Base-by-base conservation (phyloP, 1,284 basidiomycete genomes). In the Apiotrichum siamense region DNA sequence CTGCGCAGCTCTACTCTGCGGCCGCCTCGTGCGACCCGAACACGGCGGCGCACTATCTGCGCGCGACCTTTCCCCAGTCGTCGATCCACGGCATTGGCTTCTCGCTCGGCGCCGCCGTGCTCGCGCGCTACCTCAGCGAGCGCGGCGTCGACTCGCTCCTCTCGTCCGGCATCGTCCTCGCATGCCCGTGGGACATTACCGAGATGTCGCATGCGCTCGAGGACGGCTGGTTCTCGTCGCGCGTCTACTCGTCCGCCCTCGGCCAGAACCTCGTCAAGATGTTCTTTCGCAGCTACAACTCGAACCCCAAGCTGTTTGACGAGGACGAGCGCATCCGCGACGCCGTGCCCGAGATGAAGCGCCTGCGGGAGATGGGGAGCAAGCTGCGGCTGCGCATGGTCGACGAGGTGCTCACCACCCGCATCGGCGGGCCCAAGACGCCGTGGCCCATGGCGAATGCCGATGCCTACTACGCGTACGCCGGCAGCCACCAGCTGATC, bases 101-200 rank as follows among this genome's bases (percentile, higher is more conserved):
- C 76, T 96, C 90, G 3, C 81, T 99, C 41, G 96, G 94, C 45
- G 89, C 92, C 33, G 89, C 90, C 64, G 85, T 97, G 37, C 75
- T 98, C 57, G 86, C 88, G n/a, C 82, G 89, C 57, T 97, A 96
- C 72, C 76, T 94, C 44, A 91, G 88, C 7, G 85, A 96, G 72
- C 86, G 93, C 66, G 87, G 87, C 10, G 78, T 80, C n/a, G 65
- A 77, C 10, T 86, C 84, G 54, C 82, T 89, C n/a, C 75, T 98
- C 18, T 77, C 77, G 41, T 82, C 85, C 0, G 91, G 81, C 24
- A 84, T 86, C 69, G 83, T 83, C 20, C 76, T 97, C 25, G 92
- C 81, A 61, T 89, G 87, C 72, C 74, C 74, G 7, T 75, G 72
- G 73, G 66, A 75, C 49, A 51, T 73, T 4, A 54, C 61, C 1